A percentile compares a stretch with the other conserved stretches of the same genome.
Conservation (phyloP, 805 yeast genomes). For the Priceomyces castillae region DNA sequence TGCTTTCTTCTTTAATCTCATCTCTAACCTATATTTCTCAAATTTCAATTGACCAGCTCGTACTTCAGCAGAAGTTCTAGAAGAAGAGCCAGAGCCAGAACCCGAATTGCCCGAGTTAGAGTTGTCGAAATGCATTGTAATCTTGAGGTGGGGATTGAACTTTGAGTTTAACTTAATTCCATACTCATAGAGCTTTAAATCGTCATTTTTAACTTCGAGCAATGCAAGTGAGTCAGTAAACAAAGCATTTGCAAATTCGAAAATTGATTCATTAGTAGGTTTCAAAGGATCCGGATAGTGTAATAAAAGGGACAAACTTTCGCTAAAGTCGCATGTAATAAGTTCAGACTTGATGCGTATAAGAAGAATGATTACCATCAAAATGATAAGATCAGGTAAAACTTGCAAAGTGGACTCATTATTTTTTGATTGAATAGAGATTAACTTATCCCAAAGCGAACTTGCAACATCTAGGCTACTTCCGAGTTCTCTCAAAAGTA, state of each 20-base stretch:
- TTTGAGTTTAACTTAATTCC: slow-evolving; percentile 42
- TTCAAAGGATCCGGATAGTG: slow-evolving; percentile 45
- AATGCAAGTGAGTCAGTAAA: slow-evolving; percentile 30
- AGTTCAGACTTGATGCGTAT: slow-evolving; percentile 44
- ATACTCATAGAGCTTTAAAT: slow-evolving; percentile 35
- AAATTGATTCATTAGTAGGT: slow-evolving; percentile 17
- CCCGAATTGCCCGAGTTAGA: slow-evolving; percentile 15
- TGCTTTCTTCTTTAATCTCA: slow-evolving; percentile 46
- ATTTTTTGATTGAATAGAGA: slow-evolving; percentile 18
- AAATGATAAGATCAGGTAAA: slow-evolving; percentile 39
- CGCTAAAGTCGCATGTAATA: slow-evolving; percentile 50
- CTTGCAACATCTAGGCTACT: slow-evolving; percentile 30
- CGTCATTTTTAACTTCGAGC: slow-evolving; percentile 30
- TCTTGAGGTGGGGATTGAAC: slow-evolving; percentile 37
- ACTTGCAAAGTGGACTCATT: slow-evolving; percentile 9
- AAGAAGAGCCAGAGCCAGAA: neutral
- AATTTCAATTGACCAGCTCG: slow-evolving; percentile 39
- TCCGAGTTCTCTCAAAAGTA: slow-evolving; percentile 49
- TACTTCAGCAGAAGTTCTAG: slow-evolving; percentile 3
- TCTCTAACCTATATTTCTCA: slow-evolving; percentile 46
- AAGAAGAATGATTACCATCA: slow-evolving; percentile 41
- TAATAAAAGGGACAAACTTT: slow-evolving; percentile 45
- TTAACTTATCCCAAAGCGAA: slow-evolving; percentile 50
- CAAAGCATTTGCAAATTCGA: slow-evolving; percentile 21
- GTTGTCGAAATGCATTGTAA: slow-evolving; percentile 24